These are phyloP conservation scores for Saturnispora besseyi DNA, from an alignment of 805 yeast species.

Conservation along the genomic window DNA sequence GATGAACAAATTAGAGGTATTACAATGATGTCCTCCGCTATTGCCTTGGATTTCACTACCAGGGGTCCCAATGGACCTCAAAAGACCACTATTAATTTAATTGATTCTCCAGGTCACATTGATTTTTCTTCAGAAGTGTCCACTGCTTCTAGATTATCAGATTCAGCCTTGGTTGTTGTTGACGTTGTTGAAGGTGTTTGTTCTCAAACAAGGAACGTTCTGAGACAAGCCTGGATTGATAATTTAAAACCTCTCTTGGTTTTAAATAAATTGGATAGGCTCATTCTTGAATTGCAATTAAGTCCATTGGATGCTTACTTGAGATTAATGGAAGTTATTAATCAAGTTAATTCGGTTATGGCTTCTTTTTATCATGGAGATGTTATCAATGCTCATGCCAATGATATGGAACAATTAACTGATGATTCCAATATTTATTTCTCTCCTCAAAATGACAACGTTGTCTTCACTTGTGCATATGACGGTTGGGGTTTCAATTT, in stretches of 20 bases:
- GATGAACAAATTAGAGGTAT: constrained; percentile 96
- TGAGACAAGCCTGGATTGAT: constrained; percentile 94
- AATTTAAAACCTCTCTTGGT: constrained; percentile 81
- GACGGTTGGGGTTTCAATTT: constrained; percentile 98
- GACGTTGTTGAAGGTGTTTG: constrained; percentile 99
- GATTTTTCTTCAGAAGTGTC: constrained; percentile 96
- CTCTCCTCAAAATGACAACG: constrained; percentile 80
- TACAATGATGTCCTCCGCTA: constrained; percentile 96
- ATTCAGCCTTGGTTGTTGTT: constrained; percentile 90
- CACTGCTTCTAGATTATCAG: constrained; percentile 91
- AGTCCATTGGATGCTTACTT: constrained; percentile 77
- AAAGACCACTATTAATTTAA: constrained; percentile 60
- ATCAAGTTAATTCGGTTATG: constrained; percentile 89
- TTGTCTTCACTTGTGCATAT: constrained; percentile 79
- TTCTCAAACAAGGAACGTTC: constrained; percentile 90
- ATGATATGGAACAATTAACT: constrained; percentile 51
- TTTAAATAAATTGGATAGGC: constrained; percentile 82
- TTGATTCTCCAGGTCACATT: constrained; percentile 99
- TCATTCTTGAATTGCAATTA: constrained; percentile 72
- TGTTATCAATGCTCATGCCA: constrained; percentile 77
- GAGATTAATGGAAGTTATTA: constrained; percentile 71
- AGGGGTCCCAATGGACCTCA: constrained; percentile 28
- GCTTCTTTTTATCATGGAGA: constrained; percentile 92
- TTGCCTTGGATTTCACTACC: constrained; percentile 81
- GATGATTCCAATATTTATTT: constrained; percentile 81